Evolutionary conservation across 129 eudicot genomes (phyloP), one percentile per base, ranked within the genome.

Genomic region (Helianthus annuus): DNA sequence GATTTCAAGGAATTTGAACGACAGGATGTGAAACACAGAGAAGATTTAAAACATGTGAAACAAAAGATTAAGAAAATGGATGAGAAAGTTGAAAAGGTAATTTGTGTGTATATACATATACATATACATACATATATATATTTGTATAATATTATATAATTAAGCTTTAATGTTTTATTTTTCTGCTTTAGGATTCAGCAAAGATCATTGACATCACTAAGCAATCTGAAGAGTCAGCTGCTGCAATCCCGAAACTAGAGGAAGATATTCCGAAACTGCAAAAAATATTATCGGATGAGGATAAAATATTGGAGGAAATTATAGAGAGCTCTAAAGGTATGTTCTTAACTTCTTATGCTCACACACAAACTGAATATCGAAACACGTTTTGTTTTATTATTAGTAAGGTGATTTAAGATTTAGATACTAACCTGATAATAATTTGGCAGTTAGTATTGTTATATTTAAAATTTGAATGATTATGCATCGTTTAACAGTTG

Each of bases 1-100:
- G 93, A 87, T 70, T 90, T 90, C 64, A 90, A 94, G 79, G 97
- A 94, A 77, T 94, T 90, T 75, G 98, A 94, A 62, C 84, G 96
- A 77, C 96, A 87, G 80, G 97, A 87, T 69, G 87, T 90, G 52
- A 87, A 94, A 66, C 71, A 87, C 69, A 79, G 98, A 1, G 98
- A 94, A 86, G 97, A 94, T 80, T 76, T 84, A 54, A 90, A 94
- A 83, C 98, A 94, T 57, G 70, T 80, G 78, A 90, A 94, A 74
- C 89, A 83, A 83, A 90, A 85, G 82, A 87, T 90, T 32, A 94
- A 94, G 80, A 94, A 94, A 82, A 77, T 84, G 32, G 87, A 86
- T 14, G 98, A 90, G 68, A 94, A 90, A 80, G 74, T 79, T 70
- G 98, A 90, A 64, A 94, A 90, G 96, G 97, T 86, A 84, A 54